Percentiles rank a stretch among this genome's conserved stretches.
Evolutionary conservation across 768 basidiomycete genomes (phyloP).

Genomic region (Rhodotorula diobovata): DNA sequence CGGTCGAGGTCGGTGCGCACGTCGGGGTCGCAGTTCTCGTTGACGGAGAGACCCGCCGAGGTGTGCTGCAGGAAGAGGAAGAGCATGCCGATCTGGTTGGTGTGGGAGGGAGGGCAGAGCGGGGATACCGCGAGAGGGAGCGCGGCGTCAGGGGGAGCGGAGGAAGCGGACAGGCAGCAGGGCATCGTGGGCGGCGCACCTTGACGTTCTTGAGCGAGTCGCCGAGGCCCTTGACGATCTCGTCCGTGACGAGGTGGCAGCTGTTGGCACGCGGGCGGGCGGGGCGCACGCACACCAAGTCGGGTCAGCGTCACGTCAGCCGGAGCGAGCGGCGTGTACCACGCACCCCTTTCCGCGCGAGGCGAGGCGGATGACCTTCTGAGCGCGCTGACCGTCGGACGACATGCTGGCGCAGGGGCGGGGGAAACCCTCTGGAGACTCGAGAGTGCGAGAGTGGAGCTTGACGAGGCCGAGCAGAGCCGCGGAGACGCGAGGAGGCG

Average conservation of each 20-base stretch:
- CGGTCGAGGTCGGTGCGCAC: conserved; percentile 76
- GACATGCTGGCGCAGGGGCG: background rate
- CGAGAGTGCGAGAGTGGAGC: background rate
- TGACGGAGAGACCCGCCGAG: conserved; percentile 71
- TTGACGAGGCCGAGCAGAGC: background rate
- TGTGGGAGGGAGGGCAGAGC: background rate
- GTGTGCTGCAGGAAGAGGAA: conserved; percentile 85
- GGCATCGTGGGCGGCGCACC: conserved; percentile 50
- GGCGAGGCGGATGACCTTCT: conserved; percentile 20
- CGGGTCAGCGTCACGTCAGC: background rate
- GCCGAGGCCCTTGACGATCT: conserved; percentile 63
- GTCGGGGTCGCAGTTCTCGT: conserved; percentile 61
- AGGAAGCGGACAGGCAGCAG: too few species aligned
- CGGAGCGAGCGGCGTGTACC: too few species aligned
- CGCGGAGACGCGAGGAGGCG: too few species aligned
- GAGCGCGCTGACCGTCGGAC: conserved; percentile 10
- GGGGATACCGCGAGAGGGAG: too few species aligned
- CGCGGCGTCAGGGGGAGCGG: too few species aligned
- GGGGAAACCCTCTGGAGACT: background rate
- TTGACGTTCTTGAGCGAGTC: conserved; percentile 65
- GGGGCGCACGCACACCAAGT: too few species aligned
- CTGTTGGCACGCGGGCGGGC: conserved; percentile 2
- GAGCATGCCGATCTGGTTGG: conserved; percentile 69
- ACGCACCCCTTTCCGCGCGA: conserved; percentile 20
- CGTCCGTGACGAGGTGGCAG: conserved; percentile 78